These are phyloP conservation scores for Pseudohalonectria lignicola DNA, from an alignment of 2,329 filamentous ascomycete species.

Conservation along the genomic window DNA sequence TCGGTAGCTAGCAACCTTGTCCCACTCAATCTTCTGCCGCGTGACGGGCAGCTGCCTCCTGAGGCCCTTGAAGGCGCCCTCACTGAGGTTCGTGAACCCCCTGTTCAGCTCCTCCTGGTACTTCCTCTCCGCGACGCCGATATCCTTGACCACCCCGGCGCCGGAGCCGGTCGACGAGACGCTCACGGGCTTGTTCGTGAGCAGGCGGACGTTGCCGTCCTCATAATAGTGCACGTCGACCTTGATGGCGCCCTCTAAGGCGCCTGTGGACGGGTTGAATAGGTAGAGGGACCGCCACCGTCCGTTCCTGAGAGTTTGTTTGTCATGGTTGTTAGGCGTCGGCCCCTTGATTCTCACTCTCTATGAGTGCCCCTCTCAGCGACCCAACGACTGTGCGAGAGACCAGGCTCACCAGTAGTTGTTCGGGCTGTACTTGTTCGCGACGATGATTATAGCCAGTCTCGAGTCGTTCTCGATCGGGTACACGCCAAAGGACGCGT, in stretches of 20 bases:
- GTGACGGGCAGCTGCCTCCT: slow-evolving; percentile 91
- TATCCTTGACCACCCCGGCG: slow-evolving; percentile 63
- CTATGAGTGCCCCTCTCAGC: no score
- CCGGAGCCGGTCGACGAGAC: slow-evolving; percentile 52
- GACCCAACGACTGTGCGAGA: no score
- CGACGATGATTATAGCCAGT: slow-evolving; percentile 74
- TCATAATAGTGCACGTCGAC: slow-evolving; percentile 99
- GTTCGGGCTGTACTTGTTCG: slow-evolving; percentile 94
- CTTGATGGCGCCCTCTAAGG: slow-evolving; percentile 70
- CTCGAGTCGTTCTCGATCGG: slow-evolving; percentile 65
- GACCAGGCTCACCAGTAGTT: slow-evolving; percentile 92
- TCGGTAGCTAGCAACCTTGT: slow-evolving; percentile 90
- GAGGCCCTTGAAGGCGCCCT: slow-evolving; percentile 90
- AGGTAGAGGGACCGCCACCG: slow-evolving; percentile 89
- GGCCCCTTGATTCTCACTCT: no score
- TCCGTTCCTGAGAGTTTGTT: slow-evolving; percentile 58
- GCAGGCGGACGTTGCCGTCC: slow-evolving; percentile 89
- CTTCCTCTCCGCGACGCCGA: slow-evolving; percentile 72
- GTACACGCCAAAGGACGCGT: slow-evolving; percentile 71
- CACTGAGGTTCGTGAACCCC: slow-evolving; percentile 78
- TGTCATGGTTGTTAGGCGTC: no score
- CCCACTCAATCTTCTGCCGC: slow-evolving; percentile 98
- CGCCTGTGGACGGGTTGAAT: slow-evolving; percentile 56
- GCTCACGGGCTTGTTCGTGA: slow-evolving; percentile 71
- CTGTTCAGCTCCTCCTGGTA: slow-evolving; percentile 95